These are phyloP conservation scores for Zarea fungicola DNA, from an alignment of 2,329 filamentous ascomycete genomes.

Conservation along the genomic window DNA sequence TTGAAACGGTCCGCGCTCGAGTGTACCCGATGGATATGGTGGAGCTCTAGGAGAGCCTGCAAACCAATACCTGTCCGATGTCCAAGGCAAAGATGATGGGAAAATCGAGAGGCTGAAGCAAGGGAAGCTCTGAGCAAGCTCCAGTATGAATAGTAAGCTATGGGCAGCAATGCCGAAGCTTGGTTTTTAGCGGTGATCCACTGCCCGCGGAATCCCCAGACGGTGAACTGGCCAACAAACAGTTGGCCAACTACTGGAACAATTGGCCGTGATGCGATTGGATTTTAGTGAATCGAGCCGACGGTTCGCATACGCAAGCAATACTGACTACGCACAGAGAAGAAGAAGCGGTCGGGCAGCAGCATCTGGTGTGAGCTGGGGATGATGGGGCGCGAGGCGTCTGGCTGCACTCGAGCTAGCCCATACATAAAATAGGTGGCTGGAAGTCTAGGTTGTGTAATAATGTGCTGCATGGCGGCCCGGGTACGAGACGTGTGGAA, in stretches of 20 bases:
- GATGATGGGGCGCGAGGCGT: conserved; percentile 1
- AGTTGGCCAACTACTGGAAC: not conserved
- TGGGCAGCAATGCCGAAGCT: conserved; percentile 2
- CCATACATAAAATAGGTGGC: conserved; percentile 10
- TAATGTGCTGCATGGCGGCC: not conserved
- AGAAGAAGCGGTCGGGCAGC: conserved; percentile 13
- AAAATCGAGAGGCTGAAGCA: conserved; percentile 7
- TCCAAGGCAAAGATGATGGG: not conserved
- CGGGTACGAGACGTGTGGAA: not conserved
- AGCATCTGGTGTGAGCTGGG: not conserved
- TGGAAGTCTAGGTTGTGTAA: conserved; percentile 6
- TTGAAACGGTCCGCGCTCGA: conserved; percentile 3
- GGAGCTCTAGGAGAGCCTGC: conserved; percentile 5
- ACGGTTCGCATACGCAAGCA: not conserved
- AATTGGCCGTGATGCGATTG: not conserved
- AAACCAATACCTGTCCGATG: not conserved
- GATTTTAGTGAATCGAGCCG: conserved; percentile 1
- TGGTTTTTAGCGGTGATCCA: conserved; percentile 6
- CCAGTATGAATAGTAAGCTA: not conserved
- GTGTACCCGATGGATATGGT: not conserved
- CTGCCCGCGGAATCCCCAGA: not conserved
- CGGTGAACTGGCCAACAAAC: not conserved
- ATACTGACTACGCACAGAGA: not conserved
- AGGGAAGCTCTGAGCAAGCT: no score
- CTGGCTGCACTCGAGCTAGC: conserved; percentile 1